A percentile compares a stretch with the other conserved stretches of the same genome.
phyloP scores from a whole-genome alignment of 495 filamentous ascomycete genomes.

The Rhypophila decipiens region DNA sequence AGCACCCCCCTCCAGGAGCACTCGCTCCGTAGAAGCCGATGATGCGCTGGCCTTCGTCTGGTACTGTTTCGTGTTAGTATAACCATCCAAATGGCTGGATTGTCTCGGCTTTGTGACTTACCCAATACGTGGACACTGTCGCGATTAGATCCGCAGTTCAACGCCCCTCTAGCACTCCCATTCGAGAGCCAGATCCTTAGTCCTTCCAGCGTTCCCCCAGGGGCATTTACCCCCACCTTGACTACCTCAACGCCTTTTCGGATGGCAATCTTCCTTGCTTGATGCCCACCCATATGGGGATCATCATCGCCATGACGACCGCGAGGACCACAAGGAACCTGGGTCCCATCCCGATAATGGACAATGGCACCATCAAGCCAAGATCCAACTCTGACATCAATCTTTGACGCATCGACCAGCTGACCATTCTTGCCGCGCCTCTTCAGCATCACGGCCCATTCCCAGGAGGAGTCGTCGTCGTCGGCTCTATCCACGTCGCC shows the following conservation, averaged over 20 bases:
- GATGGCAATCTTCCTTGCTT: conserved; percentile 22
- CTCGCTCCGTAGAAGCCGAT: conserved; percentile 39
- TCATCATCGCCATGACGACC: background rate
- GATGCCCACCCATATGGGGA: conserved; percentile 25
- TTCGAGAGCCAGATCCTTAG: conserved; percentile 31
- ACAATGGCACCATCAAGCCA: conserved; percentile 33
- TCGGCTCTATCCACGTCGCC: conserved; percentile 4
- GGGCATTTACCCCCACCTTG: conserved; percentile 23
- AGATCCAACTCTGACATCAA: conserved; percentile 33
- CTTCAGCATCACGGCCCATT: conserved; percentile 23
- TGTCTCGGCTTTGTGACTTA: too few relatives aligned
- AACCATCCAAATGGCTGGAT: too few relatives aligned
- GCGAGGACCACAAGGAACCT: conserved; percentile 28
- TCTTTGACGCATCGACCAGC: conserved; percentile 20
- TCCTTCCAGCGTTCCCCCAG: conserved; percentile 20
- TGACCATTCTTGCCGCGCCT: conserved; percentile 20
- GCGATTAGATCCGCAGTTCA: too few relatives aligned
- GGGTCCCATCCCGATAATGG: conserved; percentile 28
- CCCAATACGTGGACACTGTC: too few relatives aligned
- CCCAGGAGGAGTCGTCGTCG: too few relatives aligned
- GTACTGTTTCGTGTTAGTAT: too few relatives aligned
- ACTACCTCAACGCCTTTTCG: conserved; percentile 21
- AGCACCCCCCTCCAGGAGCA: conserved; percentile 12
- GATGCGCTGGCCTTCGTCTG: conserved; percentile 24
- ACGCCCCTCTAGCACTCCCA: conserved; percentile 24